These are phyloP conservation scores for Mortierella antarctica DNA, from an alignment of 192 early-diverging fungal species.

Conservation along the genomic window DNA sequence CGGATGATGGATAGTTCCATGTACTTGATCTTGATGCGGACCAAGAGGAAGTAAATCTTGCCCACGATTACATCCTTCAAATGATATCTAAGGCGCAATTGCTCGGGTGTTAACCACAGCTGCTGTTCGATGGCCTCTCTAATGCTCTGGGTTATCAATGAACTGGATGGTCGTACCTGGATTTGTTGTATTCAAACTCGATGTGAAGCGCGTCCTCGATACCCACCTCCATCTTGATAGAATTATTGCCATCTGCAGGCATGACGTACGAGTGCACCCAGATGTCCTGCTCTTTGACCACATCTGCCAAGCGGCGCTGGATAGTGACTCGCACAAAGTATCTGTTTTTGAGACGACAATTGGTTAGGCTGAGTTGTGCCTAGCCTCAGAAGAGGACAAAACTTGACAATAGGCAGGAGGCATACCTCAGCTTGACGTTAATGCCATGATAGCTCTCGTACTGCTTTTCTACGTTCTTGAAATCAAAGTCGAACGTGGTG, in stretches of 20 bases:
- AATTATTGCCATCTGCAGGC: constrained; percentile 91
- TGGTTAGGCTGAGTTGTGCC: not conserved
- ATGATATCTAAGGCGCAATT: constrained; percentile 78
- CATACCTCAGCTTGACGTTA: constrained; percentile 93
- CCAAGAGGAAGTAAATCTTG: constrained; percentile 98
- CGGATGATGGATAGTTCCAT: constrained; percentile 99
- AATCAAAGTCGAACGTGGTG: constrained; percentile 93
- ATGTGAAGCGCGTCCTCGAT: constrained; percentile 99
- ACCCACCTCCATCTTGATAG: constrained; percentile 99
- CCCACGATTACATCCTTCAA: constrained; percentile 99
- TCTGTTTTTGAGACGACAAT: constrained; percentile 35
- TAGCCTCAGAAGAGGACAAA: not conserved
- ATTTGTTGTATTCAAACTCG: constrained; percentile 99
- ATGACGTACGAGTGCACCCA: constrained; percentile 99
- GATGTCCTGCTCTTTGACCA: constrained; percentile 93
- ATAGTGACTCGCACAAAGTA: constrained; percentile 97
- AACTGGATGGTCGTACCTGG: constrained; percentile 67
- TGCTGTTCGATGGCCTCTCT: not conserved
- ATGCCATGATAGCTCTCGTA: constrained; percentile 98
- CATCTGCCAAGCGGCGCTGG: constrained; percentile 85
- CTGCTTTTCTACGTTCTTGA: constrained; percentile 99
- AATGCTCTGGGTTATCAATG: not conserved
- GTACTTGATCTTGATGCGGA: constrained; percentile 99
- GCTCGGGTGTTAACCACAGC: not conserved
- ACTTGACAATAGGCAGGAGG: not conserved